Base-by-base conservation (phyloP, 2,329 filamentous ascomycete species). In the Hypocreales sp. region DNA sequence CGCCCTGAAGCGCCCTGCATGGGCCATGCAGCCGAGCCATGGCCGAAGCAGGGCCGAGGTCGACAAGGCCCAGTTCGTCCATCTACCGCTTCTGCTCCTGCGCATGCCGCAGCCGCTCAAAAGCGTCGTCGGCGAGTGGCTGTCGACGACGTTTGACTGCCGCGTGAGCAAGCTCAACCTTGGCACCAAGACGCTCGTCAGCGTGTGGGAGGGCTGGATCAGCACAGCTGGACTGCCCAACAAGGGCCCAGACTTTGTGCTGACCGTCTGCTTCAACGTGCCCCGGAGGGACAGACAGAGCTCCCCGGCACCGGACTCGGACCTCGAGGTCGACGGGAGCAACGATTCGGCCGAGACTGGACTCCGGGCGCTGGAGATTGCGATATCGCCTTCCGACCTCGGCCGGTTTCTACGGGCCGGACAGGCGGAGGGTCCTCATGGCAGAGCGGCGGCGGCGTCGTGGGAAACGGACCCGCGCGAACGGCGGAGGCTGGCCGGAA, bases 91-190 rank as follows among this genome's bases (percentile, higher is more conserved):
- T 0, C 48, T 72, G 3, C 47, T 73, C 1, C 44, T 70, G 17
- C 57, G 66, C 15, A 70, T 72, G 63, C 67, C 68, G 0, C 47
- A 58, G 4, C 46, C 64, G 3, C 47, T 72, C 1, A 67, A 66
- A 36, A 32, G 48, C 3, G 47, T 64, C 13, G 37, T 72, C 1
- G 33, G 53, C n/a, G 55, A 61, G 14, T 73, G 71, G 42, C 46
- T 73, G 8, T 51, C 57, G 4, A 55, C 46, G 22, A 59, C 58
- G 1, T 72, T 72, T 35, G 68, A 73, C 46, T 70, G 64, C 34
- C 65, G 64, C 16, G 56, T 71, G 24, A 60, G 53, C 29, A 49
- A 61, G 4, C 44, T 72, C 22, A 51, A 51, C 1, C 42, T 72
- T 3, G 61, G 62, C 5, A 67, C 64, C 6, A 53, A 52, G 24